A percentile compares a stretch with the other conserved stretches of the same genome.
Evolutionary conservation across 73 alveolate genomes (phyloP).

Genomic region (Tetrahymena thermophila): DNA sequence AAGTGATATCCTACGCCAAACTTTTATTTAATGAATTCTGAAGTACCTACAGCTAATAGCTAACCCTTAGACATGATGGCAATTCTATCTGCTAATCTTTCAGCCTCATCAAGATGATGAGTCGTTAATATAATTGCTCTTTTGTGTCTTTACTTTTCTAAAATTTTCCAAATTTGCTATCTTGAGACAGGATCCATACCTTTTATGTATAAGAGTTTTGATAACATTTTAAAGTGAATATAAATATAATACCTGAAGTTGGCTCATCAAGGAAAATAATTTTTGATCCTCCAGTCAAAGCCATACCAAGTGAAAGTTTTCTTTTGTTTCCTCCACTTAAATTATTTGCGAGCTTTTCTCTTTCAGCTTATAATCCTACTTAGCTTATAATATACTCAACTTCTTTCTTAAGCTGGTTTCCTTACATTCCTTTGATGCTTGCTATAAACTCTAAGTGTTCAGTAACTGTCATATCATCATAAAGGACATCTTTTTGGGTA

Average conservation of each 20-base stretch:
- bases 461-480: conserved; percentile 70
- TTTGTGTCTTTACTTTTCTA: conserved; percentile 53
- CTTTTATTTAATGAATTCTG: conserved; percentile 39
- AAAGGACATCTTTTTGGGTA: conserved; percentile 83
- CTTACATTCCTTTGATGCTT: conserved; percentile 61
- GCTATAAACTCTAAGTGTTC: conserved; percentile 85
- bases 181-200: conserved; percentile 92
- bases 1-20: conserved; percentile 54
- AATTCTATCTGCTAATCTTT: conserved; percentile 91
- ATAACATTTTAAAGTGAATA: too few species aligned
- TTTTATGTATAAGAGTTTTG: background rate
- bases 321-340: conserved; percentile 86
- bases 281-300: conserved; percentile 84
- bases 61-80: conserved; percentile 91
- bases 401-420: conserved; percentile 60
- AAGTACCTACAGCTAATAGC: conserved; percentile 51
- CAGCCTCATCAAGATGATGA: conserved; percentile 97
- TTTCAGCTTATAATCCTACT: conserved; percentile 52
- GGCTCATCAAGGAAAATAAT: conserved; percentile 92
- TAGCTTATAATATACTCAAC: conserved; percentile 53
- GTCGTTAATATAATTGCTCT: conserved; percentile 89
- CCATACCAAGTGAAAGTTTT: conserved; percentile 85
- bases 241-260: conserved; percentile 51
- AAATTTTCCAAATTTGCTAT: conserved; percentile 85
- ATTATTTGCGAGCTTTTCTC: conserved; percentile 49